Evolutionary conservation across 495 filamentous ascomycete species (phyloP), one percentile per base, ranked within the genome.

Genomic region (Baudoinia panamericana): DNA sequence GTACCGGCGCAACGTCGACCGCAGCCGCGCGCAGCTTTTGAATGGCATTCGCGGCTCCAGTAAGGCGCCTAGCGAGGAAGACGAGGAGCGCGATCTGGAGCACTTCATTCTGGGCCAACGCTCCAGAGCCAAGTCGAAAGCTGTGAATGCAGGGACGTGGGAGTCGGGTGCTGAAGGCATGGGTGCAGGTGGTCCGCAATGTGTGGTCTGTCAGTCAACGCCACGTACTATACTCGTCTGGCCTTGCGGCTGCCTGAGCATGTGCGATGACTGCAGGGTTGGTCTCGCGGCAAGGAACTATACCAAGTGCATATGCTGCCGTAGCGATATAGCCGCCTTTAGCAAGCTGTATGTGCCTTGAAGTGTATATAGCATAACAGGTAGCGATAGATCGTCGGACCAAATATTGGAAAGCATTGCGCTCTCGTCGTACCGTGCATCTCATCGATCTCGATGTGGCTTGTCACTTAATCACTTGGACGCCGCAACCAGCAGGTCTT

Each of bases 271-370:
- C 39, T 96, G 90, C 58, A 68, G 90, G 15, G 80, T 97, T 18
- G 84, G 80, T 38, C 70, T 97, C 22, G 90, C 90, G 6, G 82
- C 92, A 81, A 94, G 93, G 52, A 96, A 96, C 59, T 95, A 88
- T 54, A 80, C 84, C 30, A 88, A 80, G 51, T 97, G 90, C 50
- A 85, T 95, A 16, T 95, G 88, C 48, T 96, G 90, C 56, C 69
- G 90, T 35, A 72, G 80, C 45, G 80, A 88, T 46, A 81, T 94
- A 18, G 73, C 72, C 20, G 88, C 85, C 17, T 96, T 90, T 59
- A 79, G 78, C 43, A 72, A 87, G 48, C 71, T 97, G 51, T 97
- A 80, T 71, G 86, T 96, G 21, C 90, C 90, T 20, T 93, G 28
- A 41, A 17, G 30, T 17, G 30, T 16, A 6, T 9, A 12, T 9